These are phyloP conservation scores for Apiotrichum akiyoshidainum DNA, from an alignment of 1,284 basidiomycete species.

Conservation along the genomic window DNA sequence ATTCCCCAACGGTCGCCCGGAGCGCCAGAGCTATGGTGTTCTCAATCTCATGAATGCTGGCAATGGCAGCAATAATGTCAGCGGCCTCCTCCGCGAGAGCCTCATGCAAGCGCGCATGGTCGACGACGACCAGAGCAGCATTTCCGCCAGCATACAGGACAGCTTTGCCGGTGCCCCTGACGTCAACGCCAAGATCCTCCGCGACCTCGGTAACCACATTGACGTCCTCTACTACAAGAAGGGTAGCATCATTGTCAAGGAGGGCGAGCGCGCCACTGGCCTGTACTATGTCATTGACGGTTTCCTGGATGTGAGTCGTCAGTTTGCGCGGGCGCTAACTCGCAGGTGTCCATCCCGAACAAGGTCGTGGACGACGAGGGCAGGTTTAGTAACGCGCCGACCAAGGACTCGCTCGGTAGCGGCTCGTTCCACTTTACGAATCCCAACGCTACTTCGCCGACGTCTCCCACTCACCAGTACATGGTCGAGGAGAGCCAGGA, in stretches of 20 bases:
- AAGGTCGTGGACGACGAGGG: conserved; percentile 18
- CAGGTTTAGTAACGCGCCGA: neutral
- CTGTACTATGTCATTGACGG: conserved; percentile 98
- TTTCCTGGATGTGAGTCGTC: conserved; percentile 82
- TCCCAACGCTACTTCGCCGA: neutral
- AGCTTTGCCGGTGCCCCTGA: conserved; percentile 27
- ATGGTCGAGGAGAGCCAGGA: conserved; percentile 18
- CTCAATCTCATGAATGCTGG: conserved; percentile 61
- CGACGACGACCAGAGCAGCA: conserved; percentile 56
- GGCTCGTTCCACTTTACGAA: neutral
- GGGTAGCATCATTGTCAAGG: conserved; percentile 79
- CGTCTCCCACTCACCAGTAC: neutral
- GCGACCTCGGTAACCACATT: conserved; percentile 85
- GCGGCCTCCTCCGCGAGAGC: conserved; percentile 49
- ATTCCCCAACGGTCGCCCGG: conserved; percentile 39
- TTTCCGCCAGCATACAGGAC: conserved; percentile 59
- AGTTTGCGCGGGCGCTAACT: conserved; percentile 12
- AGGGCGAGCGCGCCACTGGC: conserved; percentile 74
- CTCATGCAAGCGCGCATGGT: conserved; percentile 76
- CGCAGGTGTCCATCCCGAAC: conserved; percentile 23
- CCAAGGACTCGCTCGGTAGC: neutral
- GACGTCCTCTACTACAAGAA: conserved; percentile 91
- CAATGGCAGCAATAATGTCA: conserved; percentile 58
- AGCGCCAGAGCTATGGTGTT: conserved; percentile 62
- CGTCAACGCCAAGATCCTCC: conserved; percentile 45